Evolutionary conservation across 306 rosid species (phyloP).

Genomic region (Citrullus mucosospermus): DNA sequence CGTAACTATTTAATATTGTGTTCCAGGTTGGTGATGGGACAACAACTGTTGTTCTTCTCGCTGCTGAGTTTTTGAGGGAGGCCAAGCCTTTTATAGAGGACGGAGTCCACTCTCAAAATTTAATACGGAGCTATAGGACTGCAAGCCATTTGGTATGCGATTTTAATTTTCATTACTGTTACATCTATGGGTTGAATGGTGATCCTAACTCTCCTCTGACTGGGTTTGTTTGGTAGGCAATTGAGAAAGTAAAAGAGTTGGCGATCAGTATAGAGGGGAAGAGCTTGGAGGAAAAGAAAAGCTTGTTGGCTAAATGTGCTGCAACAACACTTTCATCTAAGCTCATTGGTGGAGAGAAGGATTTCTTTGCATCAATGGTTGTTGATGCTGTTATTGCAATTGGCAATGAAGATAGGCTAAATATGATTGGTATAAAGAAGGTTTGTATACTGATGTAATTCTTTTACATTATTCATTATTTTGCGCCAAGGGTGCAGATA

Average conservation of each 20-base stretch:
- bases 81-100: conserved; percentile 98
- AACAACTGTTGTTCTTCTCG: conserved; percentile 93
- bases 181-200: not conserved
- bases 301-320: conserved; percentile 83
- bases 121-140: conserved; percentile 73
- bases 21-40: conserved; percentile 98
- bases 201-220: not conserved
- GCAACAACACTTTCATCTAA: conserved; percentile 95
- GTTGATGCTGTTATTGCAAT: conserved; percentile 90
- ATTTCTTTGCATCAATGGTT: conserved; percentile 91
- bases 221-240: conserved; percentile 37
- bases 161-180: not conserved
- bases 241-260: conserved; percentile 73
- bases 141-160: conserved; percentile 59
- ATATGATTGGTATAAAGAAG: conserved; percentile 99
- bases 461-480: not conserved
- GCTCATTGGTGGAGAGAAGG: conserved; percentile 96
- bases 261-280: conserved; percentile 91
- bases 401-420: conserved; percentile 78
- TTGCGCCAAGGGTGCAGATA: not conserved
- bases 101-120: conserved; percentile 86
- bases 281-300: conserved; percentile 83
- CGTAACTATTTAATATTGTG: not conserved
- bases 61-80: conserved; percentile 85
- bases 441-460: conserved; percentile 13